Percentiles rank a stretch among this genome's conserved stretches.
Evolutionary conservation across 2,329 filamentous ascomycete genomes (phyloP).

Genomic region (Alternaria arborescens): DNA sequence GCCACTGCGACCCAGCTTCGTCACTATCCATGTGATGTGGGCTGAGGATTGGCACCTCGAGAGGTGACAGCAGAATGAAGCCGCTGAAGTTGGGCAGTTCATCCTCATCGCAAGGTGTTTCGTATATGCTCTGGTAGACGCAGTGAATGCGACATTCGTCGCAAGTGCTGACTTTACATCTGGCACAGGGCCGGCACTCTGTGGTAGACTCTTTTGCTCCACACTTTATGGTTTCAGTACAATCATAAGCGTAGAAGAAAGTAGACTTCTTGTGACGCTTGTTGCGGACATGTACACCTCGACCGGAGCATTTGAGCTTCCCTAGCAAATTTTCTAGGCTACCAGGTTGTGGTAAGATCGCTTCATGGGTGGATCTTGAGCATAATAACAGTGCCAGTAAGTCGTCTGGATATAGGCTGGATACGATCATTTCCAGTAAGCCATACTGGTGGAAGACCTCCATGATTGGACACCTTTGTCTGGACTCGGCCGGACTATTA

Average conservation of each 20-base stretch:
- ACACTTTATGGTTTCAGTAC: slow-evolving; percentile 36
- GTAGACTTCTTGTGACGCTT: slow-evolving; percentile 33
- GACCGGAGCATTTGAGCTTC: slow-evolving; percentile 39
- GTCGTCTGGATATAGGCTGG: slow-evolving; percentile 37
- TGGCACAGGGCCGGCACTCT: slow-evolving; percentile 35
- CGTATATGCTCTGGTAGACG: slow-evolving; percentile 44
- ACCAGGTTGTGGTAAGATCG: slow-evolving; percentile 33
- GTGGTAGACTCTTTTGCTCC: slow-evolving; percentile 19
- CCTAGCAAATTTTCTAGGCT: slow-evolving; percentile 39
- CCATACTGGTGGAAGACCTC: slow-evolving; percentile 39
- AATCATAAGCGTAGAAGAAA: slow-evolving; percentile 33
- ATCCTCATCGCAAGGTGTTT: slow-evolving; percentile 33
- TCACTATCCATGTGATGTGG: slow-evolving; percentile 31
- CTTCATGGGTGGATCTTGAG: slow-evolving; percentile 35
- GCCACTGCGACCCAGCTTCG: slow-evolving; percentile 13
- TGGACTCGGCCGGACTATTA: neutral
- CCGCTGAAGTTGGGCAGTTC: slow-evolving; percentile 45
- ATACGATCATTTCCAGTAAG: slow-evolving; percentile 35
- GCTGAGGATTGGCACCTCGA: slow-evolving; percentile 42
- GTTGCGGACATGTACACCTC: slow-evolving; percentile 35
- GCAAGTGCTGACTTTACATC: slow-evolving; percentile 43
- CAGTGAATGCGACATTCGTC: slow-evolving; percentile 48
- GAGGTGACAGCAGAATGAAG: slow-evolving; percentile 35
- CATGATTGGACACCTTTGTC: slow-evolving; percentile 25
- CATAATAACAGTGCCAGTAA: slow-evolving; percentile 40